These are phyloP conservation scores for Cornus kousa DNA, from an alignment of 148 eudicot species.

Conservation along the genomic window DNA sequence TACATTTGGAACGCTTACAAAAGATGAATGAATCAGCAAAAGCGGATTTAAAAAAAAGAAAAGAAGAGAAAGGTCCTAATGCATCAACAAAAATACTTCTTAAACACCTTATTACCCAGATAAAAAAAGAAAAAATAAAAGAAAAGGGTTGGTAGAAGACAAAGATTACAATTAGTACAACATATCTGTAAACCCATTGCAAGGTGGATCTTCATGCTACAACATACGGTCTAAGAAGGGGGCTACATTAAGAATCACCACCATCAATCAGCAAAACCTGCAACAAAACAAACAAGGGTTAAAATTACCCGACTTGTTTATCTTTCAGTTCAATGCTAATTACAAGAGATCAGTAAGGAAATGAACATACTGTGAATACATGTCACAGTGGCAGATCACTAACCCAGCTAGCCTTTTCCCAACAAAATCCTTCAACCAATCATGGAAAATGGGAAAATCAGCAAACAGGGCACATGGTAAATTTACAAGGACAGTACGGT, in stretches of 20 bases:
- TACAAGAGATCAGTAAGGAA: neutral
- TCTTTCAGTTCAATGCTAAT: neutral
- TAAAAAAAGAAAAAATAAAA: too few species aligned
- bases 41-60: too few species aligned
- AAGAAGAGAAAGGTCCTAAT: neutral
- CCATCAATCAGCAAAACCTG: neutral
- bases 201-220: neutral
- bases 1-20: neutral
- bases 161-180: neutral
- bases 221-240: neutral
- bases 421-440: constrained; percentile 7
- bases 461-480: too few species aligned
- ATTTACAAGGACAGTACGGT: neutral
- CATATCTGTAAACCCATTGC: neutral
- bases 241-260: neutral
- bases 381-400: neutral
- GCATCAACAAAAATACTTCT: neutral
- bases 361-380: neutral
- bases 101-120: neutral
- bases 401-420: neutral
- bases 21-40: neutral
- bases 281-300: neutral
- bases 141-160: neutral
- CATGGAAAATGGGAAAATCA: neutral
- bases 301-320: neutral